These are phyloP conservation scores for Alternaria brassicae DNA, from an alignment of 2,329 filamentous ascomycete species.

Conservation along the genomic window DNA sequence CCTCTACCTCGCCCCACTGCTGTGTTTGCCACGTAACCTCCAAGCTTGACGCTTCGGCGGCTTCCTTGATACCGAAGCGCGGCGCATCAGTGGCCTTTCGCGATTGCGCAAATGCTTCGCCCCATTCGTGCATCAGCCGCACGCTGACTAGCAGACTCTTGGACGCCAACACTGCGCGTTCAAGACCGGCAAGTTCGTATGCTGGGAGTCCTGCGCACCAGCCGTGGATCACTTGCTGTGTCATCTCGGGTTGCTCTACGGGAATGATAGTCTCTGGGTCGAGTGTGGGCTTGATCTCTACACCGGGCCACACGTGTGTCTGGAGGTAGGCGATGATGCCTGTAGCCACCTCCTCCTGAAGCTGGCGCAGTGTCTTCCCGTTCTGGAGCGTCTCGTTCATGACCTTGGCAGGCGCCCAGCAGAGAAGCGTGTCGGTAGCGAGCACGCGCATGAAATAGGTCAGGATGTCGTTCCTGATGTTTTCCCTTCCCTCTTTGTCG, in stretches of 20 bases:
- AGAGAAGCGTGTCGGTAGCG: conserved; percentile 89
- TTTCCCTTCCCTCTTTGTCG: conserved; percentile 61
- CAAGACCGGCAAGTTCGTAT: conserved; percentile 86
- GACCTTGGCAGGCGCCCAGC: conserved; percentile 74
- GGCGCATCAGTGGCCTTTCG: conserved; percentile 50
- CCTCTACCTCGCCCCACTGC: conserved; percentile 96
- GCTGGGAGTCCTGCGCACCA: conserved; percentile 77
- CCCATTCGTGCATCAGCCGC: conserved; percentile 86
- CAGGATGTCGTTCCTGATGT: conserved; percentile 69
- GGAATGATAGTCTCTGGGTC: conserved; percentile 79
- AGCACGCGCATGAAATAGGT: conserved; percentile 81
- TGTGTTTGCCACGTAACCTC: conserved; percentile 91
- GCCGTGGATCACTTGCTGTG: conserved; percentile 75
- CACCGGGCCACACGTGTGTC: conserved; percentile 80
- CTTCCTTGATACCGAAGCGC: conserved; percentile 81
- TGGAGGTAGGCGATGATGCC: conserved; percentile 76
- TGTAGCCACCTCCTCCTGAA: conserved; percentile 73
- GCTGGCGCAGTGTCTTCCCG: conserved; percentile 68
- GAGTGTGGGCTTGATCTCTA: conserved; percentile 81
- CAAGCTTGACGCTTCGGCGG: conserved; percentile 75
- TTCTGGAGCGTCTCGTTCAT: conserved; percentile 54
- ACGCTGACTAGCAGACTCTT: conserved; percentile 85
- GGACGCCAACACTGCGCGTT: conserved; percentile 80
- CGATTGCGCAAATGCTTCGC: conserved; percentile 68
- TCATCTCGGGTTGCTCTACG: conserved; percentile 72